phyloP scores from a whole-genome alignment of 1,284 basidiomycete genomes.

The Xerocomus nothofagi region DNA sequence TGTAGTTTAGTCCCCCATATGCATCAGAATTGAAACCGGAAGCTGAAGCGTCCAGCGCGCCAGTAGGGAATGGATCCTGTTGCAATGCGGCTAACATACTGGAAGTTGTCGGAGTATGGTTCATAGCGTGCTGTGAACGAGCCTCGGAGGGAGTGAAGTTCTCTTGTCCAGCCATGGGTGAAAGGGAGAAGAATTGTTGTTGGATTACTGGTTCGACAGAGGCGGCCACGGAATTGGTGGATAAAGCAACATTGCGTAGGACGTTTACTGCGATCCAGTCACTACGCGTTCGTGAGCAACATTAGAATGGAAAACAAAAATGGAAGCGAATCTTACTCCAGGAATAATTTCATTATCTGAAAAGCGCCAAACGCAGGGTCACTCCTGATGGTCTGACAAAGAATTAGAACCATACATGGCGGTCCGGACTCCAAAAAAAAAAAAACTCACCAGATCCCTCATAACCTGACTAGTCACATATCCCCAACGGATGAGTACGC shows the following conservation, averaged over 20 bases:
- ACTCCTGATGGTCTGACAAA: constrained; percentile 77
- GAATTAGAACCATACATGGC: constrained; percentile 5
- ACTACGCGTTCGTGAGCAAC: constrained; percentile 41
- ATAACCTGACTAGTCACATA: constrained; percentile 90
- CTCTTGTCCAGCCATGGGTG: constrained; percentile 80
- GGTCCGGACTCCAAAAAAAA: background rate
- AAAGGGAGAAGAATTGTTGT: constrained; percentile 78
- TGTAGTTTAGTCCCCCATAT: constrained; percentile 68
- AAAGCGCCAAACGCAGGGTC: constrained; percentile 88
- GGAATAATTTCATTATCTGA: constrained; percentile 85
- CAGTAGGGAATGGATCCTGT: constrained; percentile 64
- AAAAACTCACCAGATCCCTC: constrained; percentile 70
- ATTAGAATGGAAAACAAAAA: constrained; percentile 10
- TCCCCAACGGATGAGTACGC: constrained; percentile 84
- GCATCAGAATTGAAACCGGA: constrained; percentile 63
- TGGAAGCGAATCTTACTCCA: constrained; percentile 60
- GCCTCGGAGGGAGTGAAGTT: constrained; percentile 62
- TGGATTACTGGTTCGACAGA: constrained; percentile 88
- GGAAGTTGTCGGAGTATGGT: constrained; percentile 78
- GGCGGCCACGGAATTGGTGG: constrained; percentile 84
- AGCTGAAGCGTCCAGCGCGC: constrained; percentile 60
- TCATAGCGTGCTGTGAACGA: constrained; percentile 52
- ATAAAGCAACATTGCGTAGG: constrained; percentile 78
- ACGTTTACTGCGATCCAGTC: constrained; percentile 91
- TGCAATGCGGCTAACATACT: constrained; percentile 85